Evolutionary conservation across 2,329 filamentous ascomycete species (phyloP), one percentile per base, ranked within the genome.

Genomic region (Dichotomopilus funicola): DNA sequence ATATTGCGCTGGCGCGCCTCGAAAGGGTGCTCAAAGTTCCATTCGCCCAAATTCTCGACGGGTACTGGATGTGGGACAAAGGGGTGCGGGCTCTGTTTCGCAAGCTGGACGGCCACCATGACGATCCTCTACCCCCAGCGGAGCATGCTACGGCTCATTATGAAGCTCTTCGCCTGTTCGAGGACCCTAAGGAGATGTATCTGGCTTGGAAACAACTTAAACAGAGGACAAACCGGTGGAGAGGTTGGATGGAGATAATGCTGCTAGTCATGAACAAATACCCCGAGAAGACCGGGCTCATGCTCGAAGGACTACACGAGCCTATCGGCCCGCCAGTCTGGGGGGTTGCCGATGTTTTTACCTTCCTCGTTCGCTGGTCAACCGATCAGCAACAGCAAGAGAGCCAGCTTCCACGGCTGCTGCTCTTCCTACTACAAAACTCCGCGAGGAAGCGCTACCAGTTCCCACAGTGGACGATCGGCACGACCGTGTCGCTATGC

Each of bases 381-480:
- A 12, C 38, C 3, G 11, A 46, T 19, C 48, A 43, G 40, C 41
- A 35, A 40, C 12, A 43, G 31, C 36, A 47, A 31, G 50, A 53
- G 31, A 43, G 40, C 37, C 41, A 34, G 4, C 51, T 67, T n/a
- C 43, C 57, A 8, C 33, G 47, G 3, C 12, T 60, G 5, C 37
- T 65, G 1, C 12, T 61, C 2, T 40, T 59, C 19, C 34, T 66
- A 3, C 50, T 67, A 31, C 44, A 52, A 6, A 56, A 55, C 40
- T 61, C 54, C 41, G 35, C 45, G 6, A 40, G 33, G 1, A 40
- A 49, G 6, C 60, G 55, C 31, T 36, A 73, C 5, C 70, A 67
- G 4, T 63, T 78, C 12, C 64, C 61, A 1, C 75, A 78, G 59
- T 62, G 67, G 34, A 68, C 70, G 1, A 61, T 77, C 10, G 65